phyloP scores from a whole-genome alignment of 2,329 filamentous ascomycete genomes.

The Penicillium sp. region DNA sequence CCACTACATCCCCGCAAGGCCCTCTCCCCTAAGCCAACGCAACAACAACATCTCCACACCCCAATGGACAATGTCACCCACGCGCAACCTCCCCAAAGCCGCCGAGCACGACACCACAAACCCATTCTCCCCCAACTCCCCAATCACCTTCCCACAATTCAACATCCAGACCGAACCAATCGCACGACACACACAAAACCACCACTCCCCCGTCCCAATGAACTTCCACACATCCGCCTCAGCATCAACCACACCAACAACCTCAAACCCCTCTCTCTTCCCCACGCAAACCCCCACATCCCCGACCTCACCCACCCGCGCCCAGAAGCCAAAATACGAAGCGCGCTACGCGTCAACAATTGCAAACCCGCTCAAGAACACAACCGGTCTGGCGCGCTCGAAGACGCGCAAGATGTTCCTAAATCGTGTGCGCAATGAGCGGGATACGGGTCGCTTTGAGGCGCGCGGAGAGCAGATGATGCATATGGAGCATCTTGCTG shows the following conservation, averaged over 20 bases:
- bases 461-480: slow-evolving; percentile 45
- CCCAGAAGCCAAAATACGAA: slow-evolving; percentile 30
- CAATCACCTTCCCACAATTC: background rate
- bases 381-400: slow-evolving; percentile 31
- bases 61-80: slow-evolving; percentile 24
- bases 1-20: slow-evolving; percentile 24
- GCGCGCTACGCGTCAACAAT: slow-evolving; percentile 38
- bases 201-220: slow-evolving; percentile 2
- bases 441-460: slow-evolving; percentile 41
- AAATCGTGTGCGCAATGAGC: slow-evolving; percentile 42
- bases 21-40: slow-evolving; percentile 28
- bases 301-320: slow-evolving; percentile 14
- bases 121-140: background rate
- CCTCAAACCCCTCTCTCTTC: slow-evolving; percentile 14
- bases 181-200: background rate
- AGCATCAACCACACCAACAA: slow-evolving; percentile 7
- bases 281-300: background rate
- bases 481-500: slow-evolving; percentile 43
- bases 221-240: background rate
- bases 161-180: slow-evolving; percentile 7
- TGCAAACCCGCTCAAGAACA: slow-evolving; percentile 33
- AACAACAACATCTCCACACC: slow-evolving; percentile 19
- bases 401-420: slow-evolving; percentile 42
- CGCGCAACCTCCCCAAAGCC: background rate
- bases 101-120: background rate